These are phyloP conservation scores for Taphrina confusa DNA, from an alignment of 1,139 yeast genomes.

Conservation along the genomic window DNA sequence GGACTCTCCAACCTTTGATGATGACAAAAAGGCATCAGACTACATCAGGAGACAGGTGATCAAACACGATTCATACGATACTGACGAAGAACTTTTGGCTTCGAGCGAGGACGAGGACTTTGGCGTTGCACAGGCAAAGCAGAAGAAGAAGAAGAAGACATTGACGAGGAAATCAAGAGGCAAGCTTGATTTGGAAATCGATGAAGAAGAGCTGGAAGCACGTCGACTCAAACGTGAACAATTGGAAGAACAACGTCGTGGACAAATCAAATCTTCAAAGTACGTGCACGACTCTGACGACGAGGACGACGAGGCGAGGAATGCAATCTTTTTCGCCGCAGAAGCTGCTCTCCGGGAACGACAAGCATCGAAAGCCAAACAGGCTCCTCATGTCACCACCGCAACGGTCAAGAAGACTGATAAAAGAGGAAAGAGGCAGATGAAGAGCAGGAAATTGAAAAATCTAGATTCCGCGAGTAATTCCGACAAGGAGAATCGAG, in stretches of 20 bases:
- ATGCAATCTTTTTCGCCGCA: slow-evolving; percentile 26
- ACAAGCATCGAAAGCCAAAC: background rate
- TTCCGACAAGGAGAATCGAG: background rate
- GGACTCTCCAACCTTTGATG: slow-evolving; percentile 38
- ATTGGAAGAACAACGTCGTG: slow-evolving; percentile 21
- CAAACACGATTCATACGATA: slow-evolving; percentile 1
- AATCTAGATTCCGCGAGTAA: background rate
- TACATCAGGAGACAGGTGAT: slow-evolving; percentile 32
- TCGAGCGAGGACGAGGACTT: slow-evolving; percentile 27
- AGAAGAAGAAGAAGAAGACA: slow-evolving; percentile 6
- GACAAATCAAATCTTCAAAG: slow-evolving; percentile 33
- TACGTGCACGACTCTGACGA: slow-evolving; percentile 39
- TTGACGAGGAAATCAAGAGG: background rate
- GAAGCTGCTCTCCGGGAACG: slow-evolving; percentile 24
- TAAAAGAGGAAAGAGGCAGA: background rate
- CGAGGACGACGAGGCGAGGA: slow-evolving; percentile 32
- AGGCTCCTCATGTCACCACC: background rate
- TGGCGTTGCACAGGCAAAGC: slow-evolving; percentile 3
- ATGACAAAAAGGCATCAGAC: slow-evolving; percentile 32
- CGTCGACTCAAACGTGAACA: slow-evolving; percentile 23
- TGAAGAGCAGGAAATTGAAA: background rate
- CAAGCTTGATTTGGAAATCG: background rate
- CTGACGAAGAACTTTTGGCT: background rate
- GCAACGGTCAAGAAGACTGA: background rate
- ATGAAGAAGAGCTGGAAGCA: slow-evolving; percentile 29